These are phyloP conservation scores for Hagleromyces aurorensis DNA, from an alignment of 805 yeast species.

Conservation along the genomic window DNA sequence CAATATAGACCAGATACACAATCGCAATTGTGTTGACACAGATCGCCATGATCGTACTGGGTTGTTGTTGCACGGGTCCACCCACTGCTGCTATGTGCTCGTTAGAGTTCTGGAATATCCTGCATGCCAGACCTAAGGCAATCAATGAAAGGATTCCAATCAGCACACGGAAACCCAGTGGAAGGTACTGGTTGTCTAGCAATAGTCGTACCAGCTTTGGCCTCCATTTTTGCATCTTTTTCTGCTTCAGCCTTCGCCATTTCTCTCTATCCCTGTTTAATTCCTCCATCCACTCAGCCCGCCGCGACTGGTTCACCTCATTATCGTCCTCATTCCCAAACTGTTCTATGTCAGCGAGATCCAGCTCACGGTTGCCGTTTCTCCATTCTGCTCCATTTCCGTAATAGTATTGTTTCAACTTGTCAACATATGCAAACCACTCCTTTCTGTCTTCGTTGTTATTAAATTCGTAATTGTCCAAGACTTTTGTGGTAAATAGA, in stretches of 20 bases:
- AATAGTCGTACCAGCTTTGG: conserved; percentile 54
- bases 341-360: conserved; percentile 2
- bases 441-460: conserved; percentile 25
- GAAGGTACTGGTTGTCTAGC: conserved; percentile 71
- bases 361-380: conserved; percentile 1
- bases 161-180: conserved; percentile 60
- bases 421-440: conserved; percentile 25
- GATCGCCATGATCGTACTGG: conserved; percentile 90
- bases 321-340: conserved; percentile 6
- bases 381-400: too few relatives aligned
- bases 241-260: conserved; percentile 32
- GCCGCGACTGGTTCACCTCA: conserved; percentile 3
- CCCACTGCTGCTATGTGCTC: conserved; percentile 8
- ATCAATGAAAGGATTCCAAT: conserved; percentile 51
- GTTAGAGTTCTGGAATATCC: conserved; percentile 41
- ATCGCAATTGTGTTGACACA: conserved; percentile 75
- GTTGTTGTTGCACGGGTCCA: conserved; percentile 52
- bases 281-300: conserved; percentile 20
- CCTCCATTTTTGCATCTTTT: conserved; percentile 55
- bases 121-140: conserved; percentile 65
- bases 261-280: conserved; percentile 22
- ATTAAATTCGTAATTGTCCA: conserved; percentile 22
- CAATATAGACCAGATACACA: conserved; percentile 68
- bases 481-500: conserved; percentile 35
- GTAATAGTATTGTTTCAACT: conserved; percentile 25